These are phyloP conservation scores for Wickerhamomyces bisporus DNA, from an alignment of 805 yeast genomes.

Conservation along the genomic window DNA sequence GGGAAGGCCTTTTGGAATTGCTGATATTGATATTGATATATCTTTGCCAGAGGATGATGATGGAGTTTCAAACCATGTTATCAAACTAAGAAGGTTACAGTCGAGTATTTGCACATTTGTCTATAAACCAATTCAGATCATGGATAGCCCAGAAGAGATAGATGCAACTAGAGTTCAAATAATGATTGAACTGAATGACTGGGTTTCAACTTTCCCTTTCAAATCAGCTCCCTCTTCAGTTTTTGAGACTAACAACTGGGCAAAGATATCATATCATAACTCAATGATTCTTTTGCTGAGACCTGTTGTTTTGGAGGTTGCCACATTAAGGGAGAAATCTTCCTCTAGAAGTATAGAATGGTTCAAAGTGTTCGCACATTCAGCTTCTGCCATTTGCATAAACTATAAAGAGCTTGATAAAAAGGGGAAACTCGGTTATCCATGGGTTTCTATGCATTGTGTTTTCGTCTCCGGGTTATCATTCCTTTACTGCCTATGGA, in stretches of 20 bases:
- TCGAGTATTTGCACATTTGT: slow-evolving; percentile 30
- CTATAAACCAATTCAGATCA: slow-evolving; percentile 24
- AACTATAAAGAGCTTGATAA: slow-evolving; percentile 25
- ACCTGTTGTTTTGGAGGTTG: slow-evolving; percentile 26
- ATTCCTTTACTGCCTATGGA: slow-evolving; percentile 28
- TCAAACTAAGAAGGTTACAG: slow-evolving; percentile 29
- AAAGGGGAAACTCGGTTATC: slow-evolving; percentile 22
- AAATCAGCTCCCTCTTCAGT: slow-evolving; percentile 22
- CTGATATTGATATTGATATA: slow-evolving; percentile 30
- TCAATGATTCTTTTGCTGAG: slow-evolving; percentile 27
- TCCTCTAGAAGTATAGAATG: slow-evolving; percentile 24
- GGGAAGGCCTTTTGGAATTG: slow-evolving; percentile 33
- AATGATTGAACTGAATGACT: slow-evolving; percentile 27
- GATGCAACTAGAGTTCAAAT: slow-evolving; percentile 27
- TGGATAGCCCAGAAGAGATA: too few relatives aligned
- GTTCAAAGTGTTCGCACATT: slow-evolving; percentile 29
- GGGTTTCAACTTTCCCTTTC: slow-evolving; percentile 28
- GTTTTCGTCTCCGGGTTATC: slow-evolving; percentile 28
- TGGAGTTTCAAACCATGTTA: slow-evolving; percentile 26
- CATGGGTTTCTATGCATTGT: slow-evolving; percentile 30
- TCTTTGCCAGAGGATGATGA: too few relatives aligned
- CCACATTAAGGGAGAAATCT: slow-evolving; percentile 13
- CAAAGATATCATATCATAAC: slow-evolving; percentile 29
- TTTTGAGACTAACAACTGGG: slow-evolving; percentile 30
- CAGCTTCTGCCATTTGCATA: slow-evolving; percentile 26